phyloP scores from a whole-genome alignment of 441 rosid species.

The Jatropha podagrica region DNA sequence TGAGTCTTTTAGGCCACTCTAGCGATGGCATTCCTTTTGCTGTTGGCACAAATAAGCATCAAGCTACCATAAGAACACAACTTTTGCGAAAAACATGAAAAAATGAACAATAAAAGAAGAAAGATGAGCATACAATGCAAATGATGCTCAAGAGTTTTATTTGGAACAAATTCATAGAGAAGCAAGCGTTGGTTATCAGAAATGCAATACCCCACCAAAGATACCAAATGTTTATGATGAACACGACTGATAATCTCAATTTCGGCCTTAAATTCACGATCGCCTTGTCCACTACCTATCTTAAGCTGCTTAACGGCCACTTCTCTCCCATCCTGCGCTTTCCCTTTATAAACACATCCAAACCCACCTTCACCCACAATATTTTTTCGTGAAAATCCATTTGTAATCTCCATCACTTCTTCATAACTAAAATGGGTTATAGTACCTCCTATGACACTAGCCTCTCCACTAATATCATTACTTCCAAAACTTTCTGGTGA shows the following conservation, averaged over 20 bases:
- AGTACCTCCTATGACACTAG: slow-evolving; percentile 39
- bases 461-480: slow-evolving; percentile 38
- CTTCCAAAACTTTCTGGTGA: slow-evolving; percentile 49
- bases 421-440: slow-evolving; percentile 65
- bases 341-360: slow-evolving; percentile 75
- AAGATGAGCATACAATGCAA: slow-evolving; percentile 49
- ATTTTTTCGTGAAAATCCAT: slow-evolving; percentile 62
- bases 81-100: neutral
- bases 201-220: slow-evolving; percentile 77
- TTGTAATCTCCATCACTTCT: slow-evolving; percentile 67
- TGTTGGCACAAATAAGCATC: slow-evolving; percentile 28
- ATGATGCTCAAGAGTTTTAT: slow-evolving; percentile 78
- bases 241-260: slow-evolving; percentile 91
- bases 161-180: slow-evolving; percentile 81
- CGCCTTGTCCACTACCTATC: slow-evolving; percentile 88
- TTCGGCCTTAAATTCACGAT: slow-evolving; percentile 84
- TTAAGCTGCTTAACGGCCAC: slow-evolving; percentile 89
- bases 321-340: slow-evolving; percentile 45
- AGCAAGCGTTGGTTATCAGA: slow-evolving; percentile 62
- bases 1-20: slow-evolving; percentile 75
- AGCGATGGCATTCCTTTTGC: slow-evolving; percentile 52
- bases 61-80: slow-evolving; percentile 8
- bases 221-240: slow-evolving; percentile 86
- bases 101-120: neutral
- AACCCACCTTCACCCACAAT: slow-evolving; percentile 90